Conservation (phyloP, 768 basidiomycete species). For the Kwoniella sp. region DNA sequence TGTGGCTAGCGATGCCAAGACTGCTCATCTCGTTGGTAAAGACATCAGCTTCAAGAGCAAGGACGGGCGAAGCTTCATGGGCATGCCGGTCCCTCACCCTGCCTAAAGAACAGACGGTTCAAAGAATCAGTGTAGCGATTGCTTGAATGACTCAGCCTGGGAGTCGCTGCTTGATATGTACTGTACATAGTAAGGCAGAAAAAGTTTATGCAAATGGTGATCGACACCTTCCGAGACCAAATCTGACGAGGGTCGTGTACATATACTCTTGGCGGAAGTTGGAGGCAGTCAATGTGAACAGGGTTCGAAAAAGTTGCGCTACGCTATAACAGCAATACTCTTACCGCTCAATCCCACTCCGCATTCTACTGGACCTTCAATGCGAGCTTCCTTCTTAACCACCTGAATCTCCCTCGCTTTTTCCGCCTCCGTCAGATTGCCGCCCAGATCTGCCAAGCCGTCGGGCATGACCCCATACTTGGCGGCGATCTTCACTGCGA, state of each 20-base stretch:
- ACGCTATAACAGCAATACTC: not conserved
- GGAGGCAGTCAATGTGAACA: no score
- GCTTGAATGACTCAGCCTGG: no score
- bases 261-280: no score
- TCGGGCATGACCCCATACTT: not conserved
- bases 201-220: no score
- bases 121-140: no score
- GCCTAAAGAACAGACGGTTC: not conserved
- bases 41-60: slow-evolving; percentile 38
- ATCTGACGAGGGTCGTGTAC: no score
- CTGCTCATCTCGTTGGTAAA: slow-evolving; percentile 51
- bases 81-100: slow-evolving; percentile 38
- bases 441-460: not conserved
- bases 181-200: no score
- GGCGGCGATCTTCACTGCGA: slow-evolving; percentile 5
- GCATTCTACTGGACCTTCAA: not conserved
- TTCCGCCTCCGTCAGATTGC: not conserved
- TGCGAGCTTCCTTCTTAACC: not conserved
- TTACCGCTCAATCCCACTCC: not conserved
- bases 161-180: no score
- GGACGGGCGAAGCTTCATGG: slow-evolving; percentile 48
- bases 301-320: no score
- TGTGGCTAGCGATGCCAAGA: slow-evolving; percentile 36
- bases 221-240: no score
- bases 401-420: not conserved